Conservation (phyloP, 768 basidiomycete species). For the Pleurotus sapidus region DNA sequence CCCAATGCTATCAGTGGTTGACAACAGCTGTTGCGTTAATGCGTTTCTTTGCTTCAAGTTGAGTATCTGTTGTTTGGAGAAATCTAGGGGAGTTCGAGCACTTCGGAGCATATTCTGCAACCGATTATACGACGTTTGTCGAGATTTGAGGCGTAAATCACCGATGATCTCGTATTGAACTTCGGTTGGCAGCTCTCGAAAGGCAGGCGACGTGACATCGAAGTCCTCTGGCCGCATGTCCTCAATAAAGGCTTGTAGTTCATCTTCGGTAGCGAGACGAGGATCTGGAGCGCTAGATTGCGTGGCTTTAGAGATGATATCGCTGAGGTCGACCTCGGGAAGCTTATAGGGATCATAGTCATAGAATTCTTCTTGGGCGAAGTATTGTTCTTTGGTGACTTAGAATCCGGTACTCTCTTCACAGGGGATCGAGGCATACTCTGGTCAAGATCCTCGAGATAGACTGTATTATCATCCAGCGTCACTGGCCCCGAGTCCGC, state of each 20-base stretch:
- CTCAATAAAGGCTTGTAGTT: slow-evolving; percentile 89
- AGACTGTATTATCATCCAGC: slow-evolving; percentile 74
- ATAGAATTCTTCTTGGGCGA: slow-evolving; percentile 59
- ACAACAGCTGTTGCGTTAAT: slow-evolving; percentile 89
- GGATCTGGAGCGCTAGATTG: slow-evolving; percentile 72
- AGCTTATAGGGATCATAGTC: slow-evolving; percentile 93
- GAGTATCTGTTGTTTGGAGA: slow-evolving; percentile 94
- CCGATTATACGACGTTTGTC: slow-evolving; percentile 91
- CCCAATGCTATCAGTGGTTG: slow-evolving; percentile 90
- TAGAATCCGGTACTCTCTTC: slow-evolving; percentile 15
- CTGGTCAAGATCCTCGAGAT: slow-evolving; percentile 81
- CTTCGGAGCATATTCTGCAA: slow-evolving; percentile 86
- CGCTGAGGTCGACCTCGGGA: slow-evolving; percentile 76
- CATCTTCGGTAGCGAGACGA: slow-evolving; percentile 93
- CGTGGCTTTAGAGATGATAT: slow-evolving; percentile 59
- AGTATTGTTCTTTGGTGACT: slow-evolving; percentile 39
- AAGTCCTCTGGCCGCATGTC: slow-evolving; percentile 96
- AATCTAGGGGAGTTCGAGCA: slow-evolving; percentile 84
- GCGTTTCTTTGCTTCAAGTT: slow-evolving; percentile 86
- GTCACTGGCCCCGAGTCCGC: slow-evolving; percentile 41
- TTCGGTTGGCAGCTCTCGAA: slow-evolving; percentile 91
- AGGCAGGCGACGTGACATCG: slow-evolving; percentile 86
- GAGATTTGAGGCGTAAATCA: slow-evolving; percentile 89
- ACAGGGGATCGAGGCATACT: slow-evolving; percentile 48
- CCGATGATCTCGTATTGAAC: slow-evolving; percentile 98